A percentile compares a stretch with the other conserved stretches of the same genome.
Evolutionary conservation across 257 asterid species (phyloP).

Genomic region (Capsicum rhomboideum): DNA sequence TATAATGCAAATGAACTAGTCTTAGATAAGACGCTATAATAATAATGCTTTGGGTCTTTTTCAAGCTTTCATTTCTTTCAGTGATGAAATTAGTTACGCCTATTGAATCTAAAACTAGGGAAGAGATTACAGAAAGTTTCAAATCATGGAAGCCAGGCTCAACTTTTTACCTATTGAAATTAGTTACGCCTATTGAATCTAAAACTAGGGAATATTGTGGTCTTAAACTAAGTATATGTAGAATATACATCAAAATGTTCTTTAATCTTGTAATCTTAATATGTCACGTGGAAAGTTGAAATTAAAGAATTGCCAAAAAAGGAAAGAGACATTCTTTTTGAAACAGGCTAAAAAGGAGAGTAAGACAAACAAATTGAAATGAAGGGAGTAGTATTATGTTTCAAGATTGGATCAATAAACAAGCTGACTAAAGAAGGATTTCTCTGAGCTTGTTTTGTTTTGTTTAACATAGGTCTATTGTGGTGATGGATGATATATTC

Average conservation of each 20-base stretch:
- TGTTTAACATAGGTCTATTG: constrained; percentile 31
- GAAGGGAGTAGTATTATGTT: background rate
- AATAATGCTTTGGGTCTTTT: background rate
- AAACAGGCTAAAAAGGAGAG: no score
- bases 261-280: no score
- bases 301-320: no score
- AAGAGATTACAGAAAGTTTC: constrained; percentile 36
- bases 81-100: background rate
- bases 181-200: no score
- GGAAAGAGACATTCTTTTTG: no score
- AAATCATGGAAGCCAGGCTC: constrained; percentile 46
- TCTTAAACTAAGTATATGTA: no score
- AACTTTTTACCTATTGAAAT: constrained; percentile 39
- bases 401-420: background rate
- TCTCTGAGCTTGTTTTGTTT: background rate
- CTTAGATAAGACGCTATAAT: background rate
- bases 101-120: constrained; percentile 27
- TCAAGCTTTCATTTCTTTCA: background rate
- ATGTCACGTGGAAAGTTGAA: no score
- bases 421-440: background rate
- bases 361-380: no score
- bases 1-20: background rate
- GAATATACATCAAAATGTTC: no score
- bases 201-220: no score
- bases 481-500: constrained; percentile 59